Base-by-base conservation (phyloP, 768 basidiomycete genomes). In the Leccinum variicolor region DNA sequence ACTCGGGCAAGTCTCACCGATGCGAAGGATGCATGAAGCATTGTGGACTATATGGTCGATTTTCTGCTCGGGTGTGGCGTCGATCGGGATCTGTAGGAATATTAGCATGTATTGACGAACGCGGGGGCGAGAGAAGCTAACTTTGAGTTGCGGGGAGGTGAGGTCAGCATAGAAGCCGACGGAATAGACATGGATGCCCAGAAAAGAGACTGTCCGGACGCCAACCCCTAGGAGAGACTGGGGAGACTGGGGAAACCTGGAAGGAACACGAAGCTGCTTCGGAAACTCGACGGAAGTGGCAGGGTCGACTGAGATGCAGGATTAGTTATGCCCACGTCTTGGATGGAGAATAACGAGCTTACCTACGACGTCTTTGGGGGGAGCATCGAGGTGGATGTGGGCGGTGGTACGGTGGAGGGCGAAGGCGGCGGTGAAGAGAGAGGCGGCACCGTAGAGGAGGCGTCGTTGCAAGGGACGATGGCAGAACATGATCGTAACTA, bases 141-240 rank as follows among this genome's bases (percentile, higher is more conserved):
- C 87, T 53, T 80, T 79, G 56, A 90, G 77, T 43, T 77, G 79
- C 1, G 86, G 82, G 59, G 85, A 82, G n/a, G 76, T 65, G 46
- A 93, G 74, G 69, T 96, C 92, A 6, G 91, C 89, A 70, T 96
- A 97, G 74, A 97, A 93, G 2, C 83, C 94, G 33, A 92, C 84
- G 11, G 89, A 89, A 73, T 97, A 97, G 15, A 96, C 94, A 67
- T 91, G 85, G 61, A 97, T 83, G 7, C 86, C 81, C 39, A 96
- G 77, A 73, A 97, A 94, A 14, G 92, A 93, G 29, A 97, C 93
- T 0, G 87, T 91, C 51, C 94, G 79, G 39, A 94, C 92, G 23
- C 94, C 94, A 1, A 92, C 75, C 6, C 94, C 94, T 19, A 97
- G 74, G 6, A 96, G 80, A 11, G 84, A 81, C 64, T 91, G 82